Evolutionary conservation across 768 basidiomycete species (phyloP).

Genomic region (Termitomyces sp.): DNA sequence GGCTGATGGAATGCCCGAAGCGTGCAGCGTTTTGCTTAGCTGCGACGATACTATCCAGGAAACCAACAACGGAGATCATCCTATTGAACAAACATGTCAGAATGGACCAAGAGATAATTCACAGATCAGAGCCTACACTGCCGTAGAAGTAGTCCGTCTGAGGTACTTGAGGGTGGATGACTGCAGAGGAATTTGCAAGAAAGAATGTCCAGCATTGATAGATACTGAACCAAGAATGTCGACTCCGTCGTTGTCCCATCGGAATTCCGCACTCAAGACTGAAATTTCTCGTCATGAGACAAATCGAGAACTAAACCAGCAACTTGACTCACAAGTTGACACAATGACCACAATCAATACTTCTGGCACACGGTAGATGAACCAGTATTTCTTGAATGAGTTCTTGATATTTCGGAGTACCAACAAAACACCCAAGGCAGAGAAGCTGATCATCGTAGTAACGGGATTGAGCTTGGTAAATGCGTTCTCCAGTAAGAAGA

Average conservation of each 20-base stretch:
- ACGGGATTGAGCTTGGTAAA: slow-evolving; percentile 55
- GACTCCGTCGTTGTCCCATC: slow-evolving; percentile 78
- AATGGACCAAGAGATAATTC: neutral
- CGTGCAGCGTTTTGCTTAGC: slow-evolving; percentile 89
- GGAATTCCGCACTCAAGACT: slow-evolving; percentile 69
- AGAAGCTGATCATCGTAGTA: slow-evolving; percentile 75
- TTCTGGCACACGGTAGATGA: slow-evolving; percentile 83
- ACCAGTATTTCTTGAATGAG: slow-evolving; percentile 58
- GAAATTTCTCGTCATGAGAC: neutral
- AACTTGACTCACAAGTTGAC: slow-evolving; percentile 63
- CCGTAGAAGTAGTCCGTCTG: slow-evolving; percentile 79
- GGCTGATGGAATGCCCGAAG: slow-evolving; percentile 85
- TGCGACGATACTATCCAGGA: slow-evolving; percentile 91
- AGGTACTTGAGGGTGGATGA: slow-evolving; percentile 60
- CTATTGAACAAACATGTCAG: slow-evolving; percentile 30
- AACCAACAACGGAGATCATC: slow-evolving; percentile 80
- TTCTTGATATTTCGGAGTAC: slow-evolving; percentile 55
- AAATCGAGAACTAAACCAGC: neutral
- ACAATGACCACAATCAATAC: slow-evolving; percentile 83
- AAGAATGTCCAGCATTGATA: slow-evolving; percentile 53
- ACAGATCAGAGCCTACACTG: slow-evolving; percentile 48
- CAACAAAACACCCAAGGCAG: slow-evolving; percentile 65
- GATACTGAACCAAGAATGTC: slow-evolving; percentile 81
- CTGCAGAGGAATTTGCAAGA: slow-evolving; percentile 74
- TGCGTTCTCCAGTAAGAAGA: slow-evolving; percentile 66